These are phyloP conservation scores for Coffea canephora DNA, from an alignment of 257 asterid species.

Conservation along the genomic window DNA sequence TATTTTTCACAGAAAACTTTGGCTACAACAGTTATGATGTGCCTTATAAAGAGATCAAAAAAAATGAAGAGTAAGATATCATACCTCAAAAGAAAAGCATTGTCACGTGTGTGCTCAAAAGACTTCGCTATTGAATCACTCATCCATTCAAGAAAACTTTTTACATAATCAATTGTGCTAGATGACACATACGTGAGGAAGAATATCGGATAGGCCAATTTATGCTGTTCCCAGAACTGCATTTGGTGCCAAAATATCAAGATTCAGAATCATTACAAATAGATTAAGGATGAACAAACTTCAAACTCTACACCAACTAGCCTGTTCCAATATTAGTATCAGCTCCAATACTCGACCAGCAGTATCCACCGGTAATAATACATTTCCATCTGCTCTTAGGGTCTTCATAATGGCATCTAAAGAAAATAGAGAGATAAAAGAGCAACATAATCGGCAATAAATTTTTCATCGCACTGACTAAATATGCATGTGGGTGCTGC, in stretches of 20 bases:
- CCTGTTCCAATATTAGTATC: conserved; percentile 85
- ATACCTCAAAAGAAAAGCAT: conserved; percentile 90
- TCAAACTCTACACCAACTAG: conserved; percentile 21
- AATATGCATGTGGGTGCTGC: conserved; percentile 2
- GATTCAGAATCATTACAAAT: conserved; percentile 21
- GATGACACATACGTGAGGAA: conserved; percentile 86
- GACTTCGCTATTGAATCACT: conserved; percentile 94
- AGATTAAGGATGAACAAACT: conserved; percentile 15
- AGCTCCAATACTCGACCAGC: conserved; percentile 98
- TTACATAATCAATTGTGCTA: conserved; percentile 87
- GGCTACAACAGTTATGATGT: not conserved
- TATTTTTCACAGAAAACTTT: not conserved
- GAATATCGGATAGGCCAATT: conserved; percentile 71
- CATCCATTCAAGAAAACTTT: conserved; percentile 99
- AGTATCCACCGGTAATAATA: conserved; percentile 89
- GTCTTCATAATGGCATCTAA: conserved; percentile 71
- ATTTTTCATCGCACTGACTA: not conserved
- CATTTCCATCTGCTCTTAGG: conserved; percentile 72
- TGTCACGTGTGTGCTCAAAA: conserved; percentile 89
- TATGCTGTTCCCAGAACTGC: conserved; percentile 90
- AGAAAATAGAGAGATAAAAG: conserved; percentile 20
- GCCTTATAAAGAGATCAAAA: not conserved
- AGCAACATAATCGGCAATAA: not conserved
- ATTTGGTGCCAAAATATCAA: conserved; percentile 31
- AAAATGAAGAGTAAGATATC: conserved; percentile 17